Evolutionary conservation across 495 filamentous ascomycete species (phyloP).

Genomic region (Xylaria castorea): DNA sequence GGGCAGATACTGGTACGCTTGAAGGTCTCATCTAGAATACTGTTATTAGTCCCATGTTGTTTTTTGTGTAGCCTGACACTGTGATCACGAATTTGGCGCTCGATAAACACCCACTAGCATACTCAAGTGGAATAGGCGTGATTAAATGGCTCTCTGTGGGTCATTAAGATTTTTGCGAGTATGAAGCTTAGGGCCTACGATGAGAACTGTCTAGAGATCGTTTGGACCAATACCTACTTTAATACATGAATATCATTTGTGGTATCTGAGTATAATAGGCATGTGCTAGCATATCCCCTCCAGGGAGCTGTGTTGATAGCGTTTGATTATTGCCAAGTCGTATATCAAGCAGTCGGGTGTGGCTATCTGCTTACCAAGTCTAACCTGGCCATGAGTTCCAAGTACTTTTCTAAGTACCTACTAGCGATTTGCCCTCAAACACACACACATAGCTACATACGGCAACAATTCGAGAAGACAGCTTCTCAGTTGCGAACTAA

Average conservation of each 20-base stretch:
- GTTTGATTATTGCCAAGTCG: too few relatives aligned
- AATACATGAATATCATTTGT: too few relatives aligned
- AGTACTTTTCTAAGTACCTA: neutral
- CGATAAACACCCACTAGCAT: neutral
- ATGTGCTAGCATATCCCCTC: too few relatives aligned
- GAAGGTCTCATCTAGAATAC: neutral
- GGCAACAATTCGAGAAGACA: neutral
- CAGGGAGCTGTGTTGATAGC: too few relatives aligned
- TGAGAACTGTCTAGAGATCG: too few relatives aligned
- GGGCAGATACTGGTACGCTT: neutral
- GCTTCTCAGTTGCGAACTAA: neutral
- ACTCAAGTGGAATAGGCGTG: neutral
- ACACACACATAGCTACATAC: neutral
- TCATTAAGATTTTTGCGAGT: neutral
- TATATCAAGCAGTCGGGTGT: too few relatives aligned
- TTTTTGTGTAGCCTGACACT: neutral
- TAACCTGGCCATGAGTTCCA: neutral
- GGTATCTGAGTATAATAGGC: too few relatives aligned
- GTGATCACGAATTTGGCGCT: neutral
- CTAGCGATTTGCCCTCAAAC: neutral
- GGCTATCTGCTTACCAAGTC: too few relatives aligned
- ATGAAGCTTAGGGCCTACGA: too few relatives aligned
- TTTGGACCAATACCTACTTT: too few relatives aligned
- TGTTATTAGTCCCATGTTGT: neutral
- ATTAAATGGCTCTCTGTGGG: neutral